Percentiles rank a stretch among this genome's conserved stretches.
These are phyloP conservation scores for Xylariaceae sp. DNA, from an alignment of 2,329 filamentous ascomycete species.

Conservation along the genomic window DNA sequence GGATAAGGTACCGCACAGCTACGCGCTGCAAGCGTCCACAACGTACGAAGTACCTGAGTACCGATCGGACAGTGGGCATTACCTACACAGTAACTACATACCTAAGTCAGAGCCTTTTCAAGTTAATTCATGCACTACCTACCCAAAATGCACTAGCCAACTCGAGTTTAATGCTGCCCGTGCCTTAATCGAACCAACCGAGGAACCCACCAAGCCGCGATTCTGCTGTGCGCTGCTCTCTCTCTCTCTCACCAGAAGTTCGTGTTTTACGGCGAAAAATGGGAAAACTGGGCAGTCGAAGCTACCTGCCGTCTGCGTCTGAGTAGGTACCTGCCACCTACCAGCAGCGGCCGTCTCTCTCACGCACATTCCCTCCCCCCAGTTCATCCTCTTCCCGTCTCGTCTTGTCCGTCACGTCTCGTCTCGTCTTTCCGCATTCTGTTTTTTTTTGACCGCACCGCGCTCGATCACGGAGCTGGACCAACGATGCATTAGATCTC, in stretches of 20 bases:
- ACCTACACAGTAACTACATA: too few species aligned
- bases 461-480: slow-evolving; percentile 16
- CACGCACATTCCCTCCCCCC: slow-evolving; percentile 1
- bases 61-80: too few species aligned
- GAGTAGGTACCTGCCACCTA: too few species aligned
- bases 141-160: not conserved
- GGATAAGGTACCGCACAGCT: too few species aligned
- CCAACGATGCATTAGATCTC: slow-evolving; percentile 11
- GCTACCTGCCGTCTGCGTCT: too few species aligned
- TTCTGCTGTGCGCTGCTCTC: not conserved
- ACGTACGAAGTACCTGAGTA: too few species aligned
- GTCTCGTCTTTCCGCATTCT: slow-evolving; percentile 16
- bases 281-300: too few species aligned
- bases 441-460: slow-evolving; percentile 3
- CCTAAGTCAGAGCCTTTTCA: not conserved
- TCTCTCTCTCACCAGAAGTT: too few species aligned
- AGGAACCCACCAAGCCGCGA: not conserved
- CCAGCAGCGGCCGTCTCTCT: too few species aligned
- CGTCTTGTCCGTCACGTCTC: slow-evolving; percentile 9
- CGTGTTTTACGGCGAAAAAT: not conserved
- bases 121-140: not conserved
- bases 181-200: not conserved
- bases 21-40: too few species aligned
- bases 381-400: slow-evolving; percentile 12
- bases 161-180: not conserved